Percentiles rank a stretch among this genome's conserved stretches.
Evolutionary conservation across 2,329 filamentous ascomycete genomes (phyloP).

Genomic region (Lachnellula willkommii): DNA sequence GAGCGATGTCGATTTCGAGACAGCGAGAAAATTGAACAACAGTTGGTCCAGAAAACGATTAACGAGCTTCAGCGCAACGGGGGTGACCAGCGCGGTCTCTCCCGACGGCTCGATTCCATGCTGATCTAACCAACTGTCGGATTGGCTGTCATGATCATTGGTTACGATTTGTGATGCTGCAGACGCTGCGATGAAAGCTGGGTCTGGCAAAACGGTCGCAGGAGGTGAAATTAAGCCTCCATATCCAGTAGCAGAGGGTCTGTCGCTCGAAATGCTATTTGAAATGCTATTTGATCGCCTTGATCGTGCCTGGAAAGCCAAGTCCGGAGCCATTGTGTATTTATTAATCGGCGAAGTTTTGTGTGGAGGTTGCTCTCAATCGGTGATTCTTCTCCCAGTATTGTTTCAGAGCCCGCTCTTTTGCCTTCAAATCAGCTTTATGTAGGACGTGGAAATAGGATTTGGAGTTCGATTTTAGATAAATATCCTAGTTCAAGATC

Average conservation of each 20-base stretch:
- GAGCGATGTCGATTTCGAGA: slow-evolving; percentile 73
- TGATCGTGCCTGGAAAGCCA: slow-evolving; percentile 13
- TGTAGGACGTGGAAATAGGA: background rate
- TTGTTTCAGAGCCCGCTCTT: background rate
- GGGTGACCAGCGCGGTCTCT: slow-evolving; percentile 67
- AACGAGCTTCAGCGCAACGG: slow-evolving; percentile 67
- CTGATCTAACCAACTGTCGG: slow-evolving; percentile 64
- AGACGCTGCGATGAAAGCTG: slow-evolving; percentile 81
- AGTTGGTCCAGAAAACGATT: slow-evolving; percentile 94
- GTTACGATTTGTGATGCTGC: slow-evolving; percentile 90
- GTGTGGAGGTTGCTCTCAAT: background rate
- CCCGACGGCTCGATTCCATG: slow-evolving; percentile 59
- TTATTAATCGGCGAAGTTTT: background rate
- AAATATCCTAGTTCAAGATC: background rate
- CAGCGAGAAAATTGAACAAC: slow-evolving; percentile 81
- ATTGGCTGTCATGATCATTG: slow-evolving; percentile 74
- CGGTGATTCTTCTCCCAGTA: background rate
- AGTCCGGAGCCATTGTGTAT: slow-evolving; percentile 20
- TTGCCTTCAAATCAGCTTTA: background rate
- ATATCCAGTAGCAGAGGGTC: slow-evolving; percentile 55
- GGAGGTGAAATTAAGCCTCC: slow-evolving; percentile 62
- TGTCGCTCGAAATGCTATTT: slow-evolving; percentile 66
- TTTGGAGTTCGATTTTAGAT: background rate
- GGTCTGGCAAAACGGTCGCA: slow-evolving; percentile 63
- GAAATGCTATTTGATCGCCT: slow-evolving; percentile 48